phyloP scores from a whole-genome alignment of 192 early-diverging fungal genomes.

The Coemansia sp. region DNA sequence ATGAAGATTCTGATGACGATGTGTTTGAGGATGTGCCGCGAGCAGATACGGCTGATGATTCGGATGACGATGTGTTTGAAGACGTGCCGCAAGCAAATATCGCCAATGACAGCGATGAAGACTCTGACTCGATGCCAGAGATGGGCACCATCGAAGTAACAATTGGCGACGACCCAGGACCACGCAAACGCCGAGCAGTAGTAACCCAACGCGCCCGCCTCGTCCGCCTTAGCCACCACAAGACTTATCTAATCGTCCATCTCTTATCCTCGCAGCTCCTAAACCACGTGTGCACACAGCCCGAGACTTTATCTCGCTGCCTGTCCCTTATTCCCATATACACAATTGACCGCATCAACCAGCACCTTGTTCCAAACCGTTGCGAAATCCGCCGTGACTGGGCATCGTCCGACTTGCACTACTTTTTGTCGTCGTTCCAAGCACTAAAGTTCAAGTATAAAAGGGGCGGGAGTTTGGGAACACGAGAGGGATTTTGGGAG shows the following conservation, averaged over 20 bases:
- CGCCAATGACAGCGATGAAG: not conserved
- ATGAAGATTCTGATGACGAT: not conserved
- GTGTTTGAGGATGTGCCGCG: not conserved
- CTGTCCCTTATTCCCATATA: conserved; percentile 30
- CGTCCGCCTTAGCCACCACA: conserved; percentile 40
- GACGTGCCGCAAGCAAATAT: not conserved
- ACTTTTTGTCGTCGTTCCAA: conserved; percentile 22
- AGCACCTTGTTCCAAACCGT: conserved; percentile 26
- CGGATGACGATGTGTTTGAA: conserved; percentile 12
- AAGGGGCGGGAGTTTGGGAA: not conserved
- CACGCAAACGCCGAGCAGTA: conserved; percentile 9
- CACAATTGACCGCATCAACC: conserved; percentile 17
- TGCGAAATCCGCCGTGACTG: conserved; percentile 38
- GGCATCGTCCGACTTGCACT: conserved; percentile 39
- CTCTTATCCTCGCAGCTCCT: conserved; percentile 10
- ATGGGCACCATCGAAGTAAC: conserved; percentile 50
- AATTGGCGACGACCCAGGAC: conserved; percentile 11
- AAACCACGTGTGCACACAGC: conserved; percentile 20
- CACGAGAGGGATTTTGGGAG: conserved; percentile 15
- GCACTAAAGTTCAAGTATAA: not conserved
- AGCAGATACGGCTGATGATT: not conserved
- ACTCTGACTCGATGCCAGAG: conserved; percentile 33
- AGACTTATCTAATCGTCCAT: conserved; percentile 32
- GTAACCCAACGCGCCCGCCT: conserved; percentile 37
- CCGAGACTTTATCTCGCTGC: conserved; percentile 7